phyloP scores from a whole-genome alignment of 805 yeast genomes.

The Metschnikowia kofuensis region DNA sequence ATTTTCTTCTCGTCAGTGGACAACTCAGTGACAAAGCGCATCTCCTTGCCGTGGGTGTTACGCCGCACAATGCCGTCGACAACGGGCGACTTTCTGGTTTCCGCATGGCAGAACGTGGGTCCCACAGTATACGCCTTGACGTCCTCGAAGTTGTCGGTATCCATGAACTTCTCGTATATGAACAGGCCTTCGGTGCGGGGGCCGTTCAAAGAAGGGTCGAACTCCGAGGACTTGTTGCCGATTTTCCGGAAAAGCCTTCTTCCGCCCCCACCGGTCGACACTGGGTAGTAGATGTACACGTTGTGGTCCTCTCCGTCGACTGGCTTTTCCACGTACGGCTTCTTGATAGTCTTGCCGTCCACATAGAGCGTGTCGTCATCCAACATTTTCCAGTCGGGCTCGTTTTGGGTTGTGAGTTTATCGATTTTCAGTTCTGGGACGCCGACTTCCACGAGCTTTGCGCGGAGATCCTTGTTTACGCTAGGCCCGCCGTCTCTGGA shows the following conservation, averaged over 20 bases:
- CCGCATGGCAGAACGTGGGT: slow-evolving; percentile 88
- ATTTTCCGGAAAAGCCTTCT: slow-evolving; percentile 90
- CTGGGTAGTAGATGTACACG: slow-evolving; percentile 86
- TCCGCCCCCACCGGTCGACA: slow-evolving; percentile 95
- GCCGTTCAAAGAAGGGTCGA: slow-evolving; percentile 68
- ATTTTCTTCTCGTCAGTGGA: slow-evolving; percentile 71
- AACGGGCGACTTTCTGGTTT: slow-evolving; percentile 96
- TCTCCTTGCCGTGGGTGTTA: slow-evolving; percentile 96
- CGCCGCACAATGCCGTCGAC: slow-evolving; percentile 99
- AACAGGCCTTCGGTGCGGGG: slow-evolving; percentile 91
- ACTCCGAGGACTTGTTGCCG: slow-evolving; percentile 95
- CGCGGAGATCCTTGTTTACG: slow-evolving; percentile 53
- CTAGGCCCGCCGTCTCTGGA: slow-evolving; percentile 97
- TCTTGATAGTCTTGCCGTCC: slow-evolving; percentile 65
- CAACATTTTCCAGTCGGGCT: slow-evolving; percentile 83
- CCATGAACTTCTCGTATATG: slow-evolving; percentile 93
- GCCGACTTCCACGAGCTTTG: slow-evolving; percentile 45
- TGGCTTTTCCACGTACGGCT: slow-evolving; percentile 97
- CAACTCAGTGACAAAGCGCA: slow-evolving; percentile 82
- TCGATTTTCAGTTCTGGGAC: slow-evolving; percentile 45
- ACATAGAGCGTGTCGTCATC: slow-evolving; percentile 76
- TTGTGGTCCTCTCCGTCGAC: slow-evolving; percentile 99
- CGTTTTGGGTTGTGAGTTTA: slow-evolving; percentile 62
- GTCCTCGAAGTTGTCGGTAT: slow-evolving; percentile 96
- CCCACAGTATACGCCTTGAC: slow-evolving; percentile 99